Evolutionary conservation across 2,329 filamentous ascomycete species (phyloP).

Genomic region (Cytospora piceae): DNA sequence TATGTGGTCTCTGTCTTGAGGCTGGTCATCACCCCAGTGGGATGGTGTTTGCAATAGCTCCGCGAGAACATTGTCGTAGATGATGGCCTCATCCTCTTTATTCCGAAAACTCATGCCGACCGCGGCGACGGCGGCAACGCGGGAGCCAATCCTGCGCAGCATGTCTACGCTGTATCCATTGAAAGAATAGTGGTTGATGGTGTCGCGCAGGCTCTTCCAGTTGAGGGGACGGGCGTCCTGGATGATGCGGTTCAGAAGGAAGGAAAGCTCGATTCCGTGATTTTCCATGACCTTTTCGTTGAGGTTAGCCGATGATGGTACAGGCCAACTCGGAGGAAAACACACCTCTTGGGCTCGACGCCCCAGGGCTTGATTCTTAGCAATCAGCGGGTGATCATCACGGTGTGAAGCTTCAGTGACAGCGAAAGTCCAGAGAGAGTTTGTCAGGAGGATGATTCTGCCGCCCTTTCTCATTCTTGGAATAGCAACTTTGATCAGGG

Average conservation of each 20-base stretch:
- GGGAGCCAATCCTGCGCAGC: not conserved
- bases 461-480: not conserved
- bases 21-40: not conserved
- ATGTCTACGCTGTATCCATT: not conserved
- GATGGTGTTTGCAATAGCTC: not conserved
- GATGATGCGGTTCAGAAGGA: not conserved
- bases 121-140: not conserved
- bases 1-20: not conserved
- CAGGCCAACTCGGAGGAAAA: not conserved
- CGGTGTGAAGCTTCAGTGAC: not conserved
- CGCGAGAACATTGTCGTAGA: slow-evolving; percentile 8
- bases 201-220: not conserved
- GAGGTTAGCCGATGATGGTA: not conserved
- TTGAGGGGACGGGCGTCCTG: not conserved
- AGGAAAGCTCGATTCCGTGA: not conserved
- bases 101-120: not conserved
- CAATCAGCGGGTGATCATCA: not conserved
- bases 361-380: not conserved
- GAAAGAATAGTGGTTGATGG: not conserved
- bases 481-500: not conserved
- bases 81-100: not conserved
- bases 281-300: not conserved
- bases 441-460: slow-evolving; percentile 5
- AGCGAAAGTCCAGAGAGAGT: slow-evolving; percentile 3
- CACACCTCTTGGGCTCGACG: not conserved